phyloP scores from a whole-genome alignment of 176 grass and related monocot genomes.

The Saccharum spontaneum region DNA sequence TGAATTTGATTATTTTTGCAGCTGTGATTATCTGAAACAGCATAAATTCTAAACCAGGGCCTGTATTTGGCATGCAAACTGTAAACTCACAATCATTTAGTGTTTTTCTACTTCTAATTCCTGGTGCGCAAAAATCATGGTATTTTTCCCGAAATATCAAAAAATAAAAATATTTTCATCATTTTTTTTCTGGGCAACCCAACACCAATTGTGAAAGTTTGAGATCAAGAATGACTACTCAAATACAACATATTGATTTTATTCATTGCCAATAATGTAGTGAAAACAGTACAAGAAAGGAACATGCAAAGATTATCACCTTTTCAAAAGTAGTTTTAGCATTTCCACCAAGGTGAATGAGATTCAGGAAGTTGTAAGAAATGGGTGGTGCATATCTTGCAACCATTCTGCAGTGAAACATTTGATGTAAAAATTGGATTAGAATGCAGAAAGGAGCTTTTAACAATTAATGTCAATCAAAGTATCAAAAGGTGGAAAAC shows the following conservation, averaged over 20 bases:
- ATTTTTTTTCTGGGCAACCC: neutral
- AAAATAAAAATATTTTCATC: neutral
- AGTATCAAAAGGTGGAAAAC: conserved; percentile 4
- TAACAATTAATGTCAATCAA: conserved; percentile 27
- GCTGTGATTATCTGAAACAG: neutral
- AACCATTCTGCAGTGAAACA: conserved; percentile 81
- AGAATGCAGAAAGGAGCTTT: neutral
- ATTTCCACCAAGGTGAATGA: conserved; percentile 84
- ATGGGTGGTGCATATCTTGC: conserved; percentile 98
- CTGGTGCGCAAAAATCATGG: neutral
- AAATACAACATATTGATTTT: neutral
- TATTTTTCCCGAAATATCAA: neutral
- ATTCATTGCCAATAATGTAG: neutral
- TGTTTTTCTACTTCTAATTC: neutral
- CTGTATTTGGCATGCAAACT: neutral
- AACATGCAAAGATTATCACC: conserved; percentile 34
- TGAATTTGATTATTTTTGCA: neutral
- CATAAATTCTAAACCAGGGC: neutral
- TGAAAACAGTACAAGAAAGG: neutral
- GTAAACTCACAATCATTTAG: neutral
- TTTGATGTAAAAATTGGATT: neutral
- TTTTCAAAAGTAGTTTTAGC: conserved; percentile 97
- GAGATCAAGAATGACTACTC: neutral
- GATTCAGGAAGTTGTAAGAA: conserved; percentile 99
- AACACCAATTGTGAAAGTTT: neutral